phyloP scores from a whole-genome alignment of 768 basidiomycete genomes.

The Floccularia luteovirens region DNA sequence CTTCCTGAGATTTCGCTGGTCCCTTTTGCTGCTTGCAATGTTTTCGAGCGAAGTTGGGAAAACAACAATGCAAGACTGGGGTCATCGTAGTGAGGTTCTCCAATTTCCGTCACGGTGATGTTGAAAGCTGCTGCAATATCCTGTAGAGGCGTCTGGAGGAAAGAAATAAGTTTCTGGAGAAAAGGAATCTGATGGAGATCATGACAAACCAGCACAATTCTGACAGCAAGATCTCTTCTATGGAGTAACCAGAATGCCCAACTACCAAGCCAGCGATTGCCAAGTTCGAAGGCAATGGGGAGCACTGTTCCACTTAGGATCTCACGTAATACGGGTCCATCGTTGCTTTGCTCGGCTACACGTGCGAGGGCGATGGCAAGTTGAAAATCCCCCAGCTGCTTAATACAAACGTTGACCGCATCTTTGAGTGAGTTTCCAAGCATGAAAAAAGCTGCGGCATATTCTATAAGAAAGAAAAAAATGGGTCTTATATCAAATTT shows the following conservation, averaged over 20 bases:
- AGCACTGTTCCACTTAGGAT: slow-evolving; percentile 73
- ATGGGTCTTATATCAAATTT: slow-evolving; percentile 1
- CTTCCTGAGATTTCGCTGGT: slow-evolving; percentile 85
- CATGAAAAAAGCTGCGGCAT: slow-evolving; percentile 98
- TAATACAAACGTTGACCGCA: slow-evolving; percentile 85
- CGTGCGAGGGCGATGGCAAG: slow-evolving; percentile 84
- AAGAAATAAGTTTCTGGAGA: background rate
- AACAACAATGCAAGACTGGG: slow-evolving; percentile 88
- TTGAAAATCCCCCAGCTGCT: slow-evolving; percentile 85
- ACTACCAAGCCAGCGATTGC: slow-evolving; percentile 89
- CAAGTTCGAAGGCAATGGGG: slow-evolving; percentile 77
- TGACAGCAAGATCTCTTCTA: slow-evolving; percentile 82
- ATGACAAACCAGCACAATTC: slow-evolving; percentile 71
- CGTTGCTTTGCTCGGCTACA: slow-evolving; percentile 73
- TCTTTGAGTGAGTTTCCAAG: slow-evolving; percentile 85
- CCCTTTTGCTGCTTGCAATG: slow-evolving; percentile 88
- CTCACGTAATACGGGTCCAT: slow-evolving; percentile 66
- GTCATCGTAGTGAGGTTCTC: slow-evolving; percentile 88
- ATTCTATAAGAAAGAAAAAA: slow-evolving; percentile 48
- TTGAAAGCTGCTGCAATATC: slow-evolving; percentile 58
- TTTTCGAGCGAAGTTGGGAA: slow-evolving; percentile 83
- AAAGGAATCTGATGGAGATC: background rate
- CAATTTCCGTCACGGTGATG: slow-evolving; percentile 54
- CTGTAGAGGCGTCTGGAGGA: slow-evolving; percentile 60
- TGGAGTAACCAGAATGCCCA: slow-evolving; percentile 98